Evolutionary conservation across 1,139 yeast species (phyloP), one percentile per base, ranked within the genome.

Genomic region (Suhomyces coccinellae): DNA sequence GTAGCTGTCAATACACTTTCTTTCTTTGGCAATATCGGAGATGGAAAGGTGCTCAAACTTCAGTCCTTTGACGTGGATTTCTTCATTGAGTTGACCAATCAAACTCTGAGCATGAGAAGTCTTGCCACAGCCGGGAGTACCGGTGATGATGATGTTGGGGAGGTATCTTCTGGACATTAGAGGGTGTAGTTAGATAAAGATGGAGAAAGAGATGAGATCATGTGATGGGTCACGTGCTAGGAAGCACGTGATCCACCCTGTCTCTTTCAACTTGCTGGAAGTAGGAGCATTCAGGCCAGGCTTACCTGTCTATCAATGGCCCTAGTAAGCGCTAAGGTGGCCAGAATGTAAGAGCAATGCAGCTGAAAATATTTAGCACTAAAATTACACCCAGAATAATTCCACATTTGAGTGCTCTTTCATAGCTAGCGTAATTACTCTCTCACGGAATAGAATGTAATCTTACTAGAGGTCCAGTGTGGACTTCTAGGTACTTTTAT

Each of bases 41-140:
- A 95, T 81, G 52, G 83, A 78, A 51, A 85, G 76, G 56, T 87
- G 86, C 39, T 63, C 68, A 54, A 83, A 77, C 14, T 65, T 62
- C 12, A 59, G 54, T 11, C 66, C 69, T 17, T 67, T 73, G 7
- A 73, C 67, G 17, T 28, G 32, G 35, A 44, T 41, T 14, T 47
- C 53, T 27, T 47, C 50, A 41, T 52, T 52, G 26, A 83, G 62
- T 47, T 75, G 77, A 37, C 79, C 71, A 7, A 75, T 80, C 46
- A 91, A 69, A 45, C 76, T 71, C 56, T 80, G 83, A 3, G 93
- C 82, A 57, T 91, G 97, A 15, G 93, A 83, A 1, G 97, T 80
- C 61, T 93, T 93, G 12, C 99, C 99, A 56, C 97, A 89, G 0
- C 99, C 98, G 12, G 99, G 99, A 1, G 99, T 95, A 3, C 99